A percentile compares a stretch with the other conserved stretches of the same genome.
Conservation (phyloP, 495 filamentous ascomycete genomes). For the Tuber calosporum region DNA sequence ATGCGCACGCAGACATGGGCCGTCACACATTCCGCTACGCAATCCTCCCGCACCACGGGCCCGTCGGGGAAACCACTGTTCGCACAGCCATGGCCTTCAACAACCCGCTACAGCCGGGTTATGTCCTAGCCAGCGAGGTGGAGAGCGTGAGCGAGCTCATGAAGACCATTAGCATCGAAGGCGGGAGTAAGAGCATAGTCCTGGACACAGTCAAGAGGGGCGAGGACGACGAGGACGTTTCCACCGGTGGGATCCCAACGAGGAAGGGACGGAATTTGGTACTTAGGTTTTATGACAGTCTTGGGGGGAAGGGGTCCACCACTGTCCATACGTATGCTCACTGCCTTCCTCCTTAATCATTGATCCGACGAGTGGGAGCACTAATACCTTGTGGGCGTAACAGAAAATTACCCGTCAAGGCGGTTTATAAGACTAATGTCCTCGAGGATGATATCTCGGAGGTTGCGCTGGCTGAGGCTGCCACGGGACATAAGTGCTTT, state of each 20-base stretch:
- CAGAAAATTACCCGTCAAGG: slow-evolving; percentile 57
- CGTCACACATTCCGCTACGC: slow-evolving; percentile 82
- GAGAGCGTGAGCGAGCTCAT: slow-evolving; percentile 35
- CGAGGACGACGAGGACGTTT: slow-evolving; percentile 90
- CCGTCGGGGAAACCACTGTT: slow-evolving; percentile 63
- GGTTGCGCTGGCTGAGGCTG: slow-evolving; percentile 47
- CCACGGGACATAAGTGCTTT: slow-evolving; percentile 48
- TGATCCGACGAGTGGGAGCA: background rate
- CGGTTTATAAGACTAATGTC: slow-evolving; percentile 71
- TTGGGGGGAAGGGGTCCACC: slow-evolving; percentile 73
- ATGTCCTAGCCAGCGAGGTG: slow-evolving; percentile 14
- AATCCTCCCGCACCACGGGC: slow-evolving; percentile 75
- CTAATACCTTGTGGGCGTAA: background rate
- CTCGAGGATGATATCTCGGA: slow-evolving; percentile 62
- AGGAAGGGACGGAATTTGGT: slow-evolving; percentile 72
- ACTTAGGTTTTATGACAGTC: slow-evolving; percentile 76
- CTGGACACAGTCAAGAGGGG: slow-evolving; percentile 58
- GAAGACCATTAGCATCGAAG: slow-evolving; percentile 41
- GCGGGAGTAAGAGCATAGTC: slow-evolving; percentile 41
- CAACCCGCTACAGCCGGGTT: slow-evolving; percentile 54
- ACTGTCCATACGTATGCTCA: slow-evolving; percentile 50
- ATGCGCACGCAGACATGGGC: slow-evolving; percentile 95
- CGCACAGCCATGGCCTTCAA: slow-evolving; percentile 87
- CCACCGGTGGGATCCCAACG: slow-evolving; percentile 58
- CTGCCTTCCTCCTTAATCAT: background rate